These are phyloP conservation scores for Daldinia childiae DNA, from an alignment of 495 filamentous ascomycete species.

Conservation along the genomic window DNA sequence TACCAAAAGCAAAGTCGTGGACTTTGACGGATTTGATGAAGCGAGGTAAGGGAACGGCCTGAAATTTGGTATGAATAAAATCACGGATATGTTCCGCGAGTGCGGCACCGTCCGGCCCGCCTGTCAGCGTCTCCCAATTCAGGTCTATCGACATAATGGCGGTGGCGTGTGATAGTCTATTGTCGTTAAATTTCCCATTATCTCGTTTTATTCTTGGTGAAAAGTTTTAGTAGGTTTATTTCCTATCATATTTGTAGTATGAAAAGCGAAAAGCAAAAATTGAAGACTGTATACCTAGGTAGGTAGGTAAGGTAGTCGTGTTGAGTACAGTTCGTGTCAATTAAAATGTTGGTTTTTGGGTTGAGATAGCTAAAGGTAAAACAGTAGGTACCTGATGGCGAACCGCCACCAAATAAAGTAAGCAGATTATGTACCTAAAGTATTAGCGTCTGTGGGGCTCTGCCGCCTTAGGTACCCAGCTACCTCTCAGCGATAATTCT, in stretches of 20 bases:
- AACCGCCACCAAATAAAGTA: neutral
- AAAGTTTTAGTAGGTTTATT: neutral
- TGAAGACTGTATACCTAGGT: neutral
- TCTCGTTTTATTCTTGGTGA: slow-evolving; percentile 1
- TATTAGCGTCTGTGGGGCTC: neutral
- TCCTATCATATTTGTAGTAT: neutral
- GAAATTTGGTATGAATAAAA: slow-evolving; percentile 96
- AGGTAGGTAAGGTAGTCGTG: neutral
- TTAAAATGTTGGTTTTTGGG: slow-evolving; percentile 1
- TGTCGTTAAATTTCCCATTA: slow-evolving; percentile 6
- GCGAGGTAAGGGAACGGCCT: slow-evolving; percentile 85
- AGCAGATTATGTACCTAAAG: no score
- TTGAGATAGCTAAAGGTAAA: neutral
- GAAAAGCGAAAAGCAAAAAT: neutral
- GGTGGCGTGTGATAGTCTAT: slow-evolving; percentile 11
- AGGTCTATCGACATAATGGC: slow-evolving; percentile 90
- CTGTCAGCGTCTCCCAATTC: slow-evolving; percentile 93
- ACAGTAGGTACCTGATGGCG: no score
- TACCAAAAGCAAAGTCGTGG: slow-evolving; percentile 92
- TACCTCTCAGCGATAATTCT: neutral
- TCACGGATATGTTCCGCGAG: slow-evolving; percentile 86
- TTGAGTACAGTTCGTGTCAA: slow-evolving; percentile 5
- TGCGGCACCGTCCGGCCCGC: slow-evolving; percentile 82
- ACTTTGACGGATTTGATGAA: slow-evolving; percentile 97
- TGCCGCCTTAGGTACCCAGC: neutral